Base-by-base conservation (phyloP, 805 yeast genomes). In the Cyberlindnera sargentensis region DNA sequence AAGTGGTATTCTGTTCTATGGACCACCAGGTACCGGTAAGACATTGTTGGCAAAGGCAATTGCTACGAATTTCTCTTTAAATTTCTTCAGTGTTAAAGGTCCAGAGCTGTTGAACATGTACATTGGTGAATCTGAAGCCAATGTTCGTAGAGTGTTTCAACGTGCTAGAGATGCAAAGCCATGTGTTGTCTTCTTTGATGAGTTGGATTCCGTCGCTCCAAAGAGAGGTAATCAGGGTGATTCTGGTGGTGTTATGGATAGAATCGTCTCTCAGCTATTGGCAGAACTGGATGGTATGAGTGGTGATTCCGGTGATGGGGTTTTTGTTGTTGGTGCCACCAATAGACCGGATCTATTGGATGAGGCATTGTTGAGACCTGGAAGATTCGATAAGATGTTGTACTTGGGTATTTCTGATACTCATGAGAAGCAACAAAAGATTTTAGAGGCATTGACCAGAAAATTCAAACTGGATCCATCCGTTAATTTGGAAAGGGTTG, bases 11-110 rank as follows among this genome's bases (percentile, higher is more conserved):
- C 66, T 93, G 49, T 89, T 93, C 61, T 93, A 93, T 65, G 99
- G 99, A 0, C 99, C 99, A 0, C 99, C 99, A 0, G 99, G 99
- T 25, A 93, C 99, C 0, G 99, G 99, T 53, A 93, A 93, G 61
- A 93, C 99, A 0, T 70, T 93, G 28, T 71, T 93, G 46, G 99
- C 99, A 9, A 93, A 93, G 62, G 98, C 98, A 0, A 93, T 93
- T 53, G 99, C 99, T 3, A 87, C 97, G 0, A 87, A 90, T 52
- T 93, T 91, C 63, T 84, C 96, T 4, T 71, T 93, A 49, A 93
- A 93, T 62, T 93, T 93, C 63, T 90, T 93, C 64, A 85, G 95
- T 52, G 97, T 93, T 11, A 93, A 93, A 62, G 99, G 99, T 25
- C 99, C 99, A 1, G 99, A 93, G 63, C 71, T 93, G 46, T 71